Evolutionary conservation across 2,329 filamentous ascomycete species (phyloP).

Genomic region (Trichoderma atroviride): DNA sequence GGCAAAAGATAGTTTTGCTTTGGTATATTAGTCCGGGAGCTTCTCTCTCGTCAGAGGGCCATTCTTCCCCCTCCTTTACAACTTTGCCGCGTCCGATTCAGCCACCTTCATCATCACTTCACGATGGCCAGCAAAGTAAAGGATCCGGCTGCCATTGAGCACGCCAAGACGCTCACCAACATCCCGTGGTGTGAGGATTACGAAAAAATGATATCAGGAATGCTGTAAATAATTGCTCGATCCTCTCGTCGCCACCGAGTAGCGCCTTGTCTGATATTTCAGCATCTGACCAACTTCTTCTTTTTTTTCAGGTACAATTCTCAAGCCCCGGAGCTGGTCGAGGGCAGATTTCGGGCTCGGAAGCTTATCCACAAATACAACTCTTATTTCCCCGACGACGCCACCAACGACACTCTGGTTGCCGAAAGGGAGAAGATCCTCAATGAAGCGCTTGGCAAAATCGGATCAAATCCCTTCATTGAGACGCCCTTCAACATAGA

Average conservation of each 20-base stretch:
- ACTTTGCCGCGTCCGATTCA: not conserved
- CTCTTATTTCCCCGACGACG: conserved; percentile 54
- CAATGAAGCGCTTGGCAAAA: conserved; percentile 50
- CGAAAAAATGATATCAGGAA: conserved; percentile 66
- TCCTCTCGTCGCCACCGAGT: not conserved
- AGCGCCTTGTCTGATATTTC: not conserved
- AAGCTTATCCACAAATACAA: conserved; percentile 62
- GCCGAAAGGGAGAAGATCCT: conserved; percentile 51
- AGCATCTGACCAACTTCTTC: not conserved
- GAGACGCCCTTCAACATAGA: conserved; percentile 66
- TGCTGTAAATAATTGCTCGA: conserved; percentile 49
- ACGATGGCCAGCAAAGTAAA: conserved; percentile 41
- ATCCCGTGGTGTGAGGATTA: conserved; percentile 63
- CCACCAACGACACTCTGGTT: conserved; percentile 44
- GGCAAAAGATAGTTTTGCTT: not conserved
- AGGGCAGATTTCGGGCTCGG: conserved; percentile 57
- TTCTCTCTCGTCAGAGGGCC: not conserved
- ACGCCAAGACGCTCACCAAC: conserved; percentile 52
- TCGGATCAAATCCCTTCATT: conserved; percentile 58
- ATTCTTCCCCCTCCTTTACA: not conserved
- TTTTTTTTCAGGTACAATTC: conserved; percentile 51
- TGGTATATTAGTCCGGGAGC: conserved; percentile 10
- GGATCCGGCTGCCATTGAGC: conserved; percentile 46
- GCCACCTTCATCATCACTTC: not conserved
- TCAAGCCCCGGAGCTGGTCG: conserved; percentile 50